Evolutionary conservation across 176 grass and related monocot species (phyloP).

Genomic region (Aegilops sharonensis): DNA sequence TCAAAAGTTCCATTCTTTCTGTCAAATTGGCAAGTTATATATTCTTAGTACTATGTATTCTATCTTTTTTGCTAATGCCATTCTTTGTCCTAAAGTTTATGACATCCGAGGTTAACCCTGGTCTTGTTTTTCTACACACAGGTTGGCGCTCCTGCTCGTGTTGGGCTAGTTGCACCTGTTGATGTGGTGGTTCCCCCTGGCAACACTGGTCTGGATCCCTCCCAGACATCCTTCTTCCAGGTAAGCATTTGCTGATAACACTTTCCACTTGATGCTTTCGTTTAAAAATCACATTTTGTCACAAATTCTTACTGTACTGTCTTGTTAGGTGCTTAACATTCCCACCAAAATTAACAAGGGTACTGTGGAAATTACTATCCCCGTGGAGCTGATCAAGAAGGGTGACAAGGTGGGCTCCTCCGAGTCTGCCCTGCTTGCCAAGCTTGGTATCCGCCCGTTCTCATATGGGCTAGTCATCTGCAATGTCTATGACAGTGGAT

Average conservation of each 20-base stretch:
- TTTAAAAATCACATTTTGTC: background rate
- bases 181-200: slow-evolving; percentile 82
- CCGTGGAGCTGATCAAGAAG: slow-evolving; percentile 82
- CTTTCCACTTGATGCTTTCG: background rate
- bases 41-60: background rate
- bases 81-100: background rate
- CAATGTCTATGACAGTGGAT: slow-evolving; percentile 64
- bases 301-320: background rate
- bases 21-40: background rate
- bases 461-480: slow-evolving; percentile 68
- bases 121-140: slow-evolving; percentile 5
- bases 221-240: slow-evolving; percentile 94
- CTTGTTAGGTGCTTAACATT: slow-evolving; percentile 73
- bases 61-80: background rate
- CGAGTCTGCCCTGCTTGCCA: slow-evolving; percentile 76
- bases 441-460: slow-evolving; percentile 79
- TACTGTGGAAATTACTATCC: slow-evolving; percentile 84
- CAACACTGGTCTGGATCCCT: slow-evolving; percentile 88
- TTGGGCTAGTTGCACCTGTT: slow-evolving; percentile 78
- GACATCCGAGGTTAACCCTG: background rate
- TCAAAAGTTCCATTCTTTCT: background rate
- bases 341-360: slow-evolving; percentile 97
- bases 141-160: slow-evolving; percentile 90
- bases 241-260: slow-evolving; percentile 2
- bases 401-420: slow-evolving; percentile 85